Percentiles rank a stretch among this genome's conserved stretches.
phyloP scores from a whole-genome alignment of 352 stramenopile genomes.

The Phytophthora meadii region DNA sequence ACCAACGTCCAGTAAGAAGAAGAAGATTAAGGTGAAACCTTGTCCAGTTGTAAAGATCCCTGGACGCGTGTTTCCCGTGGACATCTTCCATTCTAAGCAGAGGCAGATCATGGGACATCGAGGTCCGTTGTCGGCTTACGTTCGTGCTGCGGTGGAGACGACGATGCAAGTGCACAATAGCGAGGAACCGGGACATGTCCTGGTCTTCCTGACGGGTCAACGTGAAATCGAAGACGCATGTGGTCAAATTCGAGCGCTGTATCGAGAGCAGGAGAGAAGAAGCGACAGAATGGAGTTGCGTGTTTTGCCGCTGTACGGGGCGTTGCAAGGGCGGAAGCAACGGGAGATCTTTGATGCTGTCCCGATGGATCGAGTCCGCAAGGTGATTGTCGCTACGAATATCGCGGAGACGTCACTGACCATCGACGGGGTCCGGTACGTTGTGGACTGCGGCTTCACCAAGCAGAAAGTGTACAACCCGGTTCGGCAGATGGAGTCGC shows the following conservation, averaged over 20 bases:
- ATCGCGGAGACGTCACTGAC: conserved; percentile 98
- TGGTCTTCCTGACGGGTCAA: conserved; percentile 96
- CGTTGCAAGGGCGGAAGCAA: conserved; percentile 93
- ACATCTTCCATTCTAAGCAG: conserved; percentile 94
- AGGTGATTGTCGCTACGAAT: conserved; percentile 92
- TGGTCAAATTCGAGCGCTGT: conserved; percentile 77
- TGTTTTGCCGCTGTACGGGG: conserved; percentile 95
- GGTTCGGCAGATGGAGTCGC: conserved; percentile 71
- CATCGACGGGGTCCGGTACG: conserved; percentile 95
- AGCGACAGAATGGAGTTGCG: conserved; percentile 59
- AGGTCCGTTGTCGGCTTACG: conserved; percentile 71
- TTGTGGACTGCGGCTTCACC: conserved; percentile 81
- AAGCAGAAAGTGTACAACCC: conserved; percentile 96
- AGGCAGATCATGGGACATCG: conserved; percentile 74
- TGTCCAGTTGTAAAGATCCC: conserved; percentile 92
- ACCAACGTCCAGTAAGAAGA: conserved; percentile 11
- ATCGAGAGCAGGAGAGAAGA: conserved; percentile 23
- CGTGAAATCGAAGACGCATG: conserved; percentile 94
- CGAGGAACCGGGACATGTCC: conserved; percentile 86
- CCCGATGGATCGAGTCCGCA: conserved; percentile 76
- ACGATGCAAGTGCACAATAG: conserved; percentile 77
- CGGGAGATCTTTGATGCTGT: conserved; percentile 94
- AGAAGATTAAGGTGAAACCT: conserved; percentile 23
- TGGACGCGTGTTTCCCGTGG: conserved; percentile 93
- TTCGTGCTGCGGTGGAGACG: conserved; percentile 77